phyloP scores from a whole-genome alignment of 202 grass and related monocot genomes.

The Setaria viridis region DNA sequence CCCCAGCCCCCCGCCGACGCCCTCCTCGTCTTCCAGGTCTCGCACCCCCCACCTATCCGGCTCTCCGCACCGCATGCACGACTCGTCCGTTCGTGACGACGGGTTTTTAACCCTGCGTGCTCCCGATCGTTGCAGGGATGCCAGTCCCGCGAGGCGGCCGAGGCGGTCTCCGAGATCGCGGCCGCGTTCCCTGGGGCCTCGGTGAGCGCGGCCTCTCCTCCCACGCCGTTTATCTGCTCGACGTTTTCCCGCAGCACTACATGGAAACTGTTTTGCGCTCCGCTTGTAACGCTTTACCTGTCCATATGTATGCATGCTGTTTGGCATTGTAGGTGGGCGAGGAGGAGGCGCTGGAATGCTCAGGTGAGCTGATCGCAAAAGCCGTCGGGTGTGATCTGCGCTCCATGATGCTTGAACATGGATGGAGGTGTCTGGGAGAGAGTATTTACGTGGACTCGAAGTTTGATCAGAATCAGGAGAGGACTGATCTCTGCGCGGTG shows the following conservation, averaged over 20 bases:
- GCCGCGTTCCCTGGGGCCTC: constrained; percentile 41
- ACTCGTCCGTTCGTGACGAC: not conserved
- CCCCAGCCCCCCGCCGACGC: constrained; percentile 47
- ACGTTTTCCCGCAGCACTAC: constrained; percentile 5
- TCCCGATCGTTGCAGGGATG: constrained; percentile 56
- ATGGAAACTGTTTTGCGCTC: not conserved
- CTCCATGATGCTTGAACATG: constrained; percentile 71
- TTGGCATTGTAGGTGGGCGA: constrained; percentile 58
- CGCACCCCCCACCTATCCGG: not conserved
- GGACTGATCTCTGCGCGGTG: constrained; percentile 54
- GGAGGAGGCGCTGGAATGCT: constrained; percentile 67
- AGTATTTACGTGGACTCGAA: constrained; percentile 59
- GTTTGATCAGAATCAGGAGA: constrained; percentile 60
- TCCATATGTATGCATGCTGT: not conserved
- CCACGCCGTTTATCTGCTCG: constrained; percentile 24
- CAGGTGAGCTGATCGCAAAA: constrained; percentile 62
- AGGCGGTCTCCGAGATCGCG: constrained; percentile 50
- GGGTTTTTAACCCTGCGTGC: not conserved
- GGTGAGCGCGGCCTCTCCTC: constrained; percentile 35
- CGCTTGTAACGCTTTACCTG: not conserved
- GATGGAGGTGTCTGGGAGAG: constrained; percentile 73
- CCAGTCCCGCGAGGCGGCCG: constrained; percentile 53
- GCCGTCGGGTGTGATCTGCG: constrained; percentile 65
- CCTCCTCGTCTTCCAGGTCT: constrained; percentile 72
- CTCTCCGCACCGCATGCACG: not conserved